Base-by-base conservation (phyloP, 768 basidiomycete genomes). In the Pleurotus giganteus region DNA sequence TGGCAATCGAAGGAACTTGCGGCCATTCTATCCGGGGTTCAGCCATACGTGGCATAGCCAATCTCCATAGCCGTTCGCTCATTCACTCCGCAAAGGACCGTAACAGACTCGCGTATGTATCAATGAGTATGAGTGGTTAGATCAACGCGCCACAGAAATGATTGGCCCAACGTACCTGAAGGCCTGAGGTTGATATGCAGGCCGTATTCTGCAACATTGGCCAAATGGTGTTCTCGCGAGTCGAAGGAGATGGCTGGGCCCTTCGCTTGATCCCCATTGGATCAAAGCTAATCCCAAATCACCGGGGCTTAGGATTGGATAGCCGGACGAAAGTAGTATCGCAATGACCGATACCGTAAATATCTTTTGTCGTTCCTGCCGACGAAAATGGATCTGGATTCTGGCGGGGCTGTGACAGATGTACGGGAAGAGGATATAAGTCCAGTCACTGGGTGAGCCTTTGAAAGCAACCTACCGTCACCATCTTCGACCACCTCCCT, bases 121-220 rank as follows among this genome's bases (percentile, higher is more conserved):
- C 13, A 19, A 45, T 45, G 13, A 23, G 7, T 32, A 17, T 19
- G 19, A 24, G 34, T 23, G 49, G 34, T 36, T n/a, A 51, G 39
- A 41, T 41, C 19, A 7, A 41, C 2, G 39, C 39, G 49, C 49
- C 34, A 51, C 49, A 51, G 13, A 28, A 37, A 51, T 51, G 49
- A 51, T 34, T 36, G 49, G 23, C 19, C 44, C n/a, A 15, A 8
- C 49, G 4, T 51, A 27, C 49, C 23, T 51, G 34, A 49, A 45
- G 15, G 26, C 23, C 19, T 24, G 12, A 21, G 12, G 39, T n/a
- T n/a, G n/a, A n/a, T n/a, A n/a, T n/a, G n/a, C n/a, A n/a, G n/a
- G n/a, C n/a, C n/a, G n/a, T n/a, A n/a, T n/a, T n/a, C n/a, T n/a
- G n/a, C n/a, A n/a, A n/a, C n/a, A n/a, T n/a, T n/a, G n/a, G n/a